These are phyloP conservation scores for Neurospora sp. DNA, from an alignment of 495 filamentous ascomycete genomes.

Conservation along the genomic window DNA sequence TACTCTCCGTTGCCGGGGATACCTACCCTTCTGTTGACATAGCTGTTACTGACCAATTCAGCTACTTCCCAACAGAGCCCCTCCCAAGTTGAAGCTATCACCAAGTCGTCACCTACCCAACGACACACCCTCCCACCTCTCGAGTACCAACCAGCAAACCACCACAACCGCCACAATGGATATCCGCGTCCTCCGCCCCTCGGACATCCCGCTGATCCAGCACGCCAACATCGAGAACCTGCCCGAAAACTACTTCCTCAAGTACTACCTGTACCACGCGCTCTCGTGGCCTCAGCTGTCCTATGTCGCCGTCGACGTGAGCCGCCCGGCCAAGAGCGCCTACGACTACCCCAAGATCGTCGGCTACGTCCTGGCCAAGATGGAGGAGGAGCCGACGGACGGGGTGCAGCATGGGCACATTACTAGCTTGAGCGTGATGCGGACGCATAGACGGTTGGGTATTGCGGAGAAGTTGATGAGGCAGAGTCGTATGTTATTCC, in stretches of 20 bases:
- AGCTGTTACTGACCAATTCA: not conserved
- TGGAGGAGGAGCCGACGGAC: constrained; percentile 95
- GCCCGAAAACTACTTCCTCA: constrained; percentile 98
- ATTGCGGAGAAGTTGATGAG: constrained; percentile 96
- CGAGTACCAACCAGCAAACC: not conserved
- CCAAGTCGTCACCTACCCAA: not conserved
- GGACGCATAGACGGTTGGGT: constrained; percentile 81
- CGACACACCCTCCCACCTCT: not conserved
- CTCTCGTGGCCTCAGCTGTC: constrained; percentile 95
- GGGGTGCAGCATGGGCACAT: constrained; percentile 93
- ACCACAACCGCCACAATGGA: constrained; percentile 45
- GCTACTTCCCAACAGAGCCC: not conserved
- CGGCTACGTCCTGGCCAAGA: constrained; percentile 98
- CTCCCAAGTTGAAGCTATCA: not conserved
- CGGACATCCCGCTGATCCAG: constrained; percentile 89
- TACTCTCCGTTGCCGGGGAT: not conserved
- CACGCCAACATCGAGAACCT: constrained; percentile 98
- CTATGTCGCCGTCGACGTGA: constrained; percentile 88
- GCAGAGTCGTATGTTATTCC: constrained; percentile 67
- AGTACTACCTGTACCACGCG: constrained; percentile 99
- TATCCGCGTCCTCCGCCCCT: constrained; percentile 61
- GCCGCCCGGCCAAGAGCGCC: constrained; percentile 61
- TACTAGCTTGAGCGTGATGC: constrained; percentile 89
- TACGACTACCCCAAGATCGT: constrained; percentile 94
- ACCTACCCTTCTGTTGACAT: not conserved